These are phyloP conservation scores for Wickerhamiella shivajii DNA, from an alignment of 805 yeast species.

Conservation along the genomic window DNA sequence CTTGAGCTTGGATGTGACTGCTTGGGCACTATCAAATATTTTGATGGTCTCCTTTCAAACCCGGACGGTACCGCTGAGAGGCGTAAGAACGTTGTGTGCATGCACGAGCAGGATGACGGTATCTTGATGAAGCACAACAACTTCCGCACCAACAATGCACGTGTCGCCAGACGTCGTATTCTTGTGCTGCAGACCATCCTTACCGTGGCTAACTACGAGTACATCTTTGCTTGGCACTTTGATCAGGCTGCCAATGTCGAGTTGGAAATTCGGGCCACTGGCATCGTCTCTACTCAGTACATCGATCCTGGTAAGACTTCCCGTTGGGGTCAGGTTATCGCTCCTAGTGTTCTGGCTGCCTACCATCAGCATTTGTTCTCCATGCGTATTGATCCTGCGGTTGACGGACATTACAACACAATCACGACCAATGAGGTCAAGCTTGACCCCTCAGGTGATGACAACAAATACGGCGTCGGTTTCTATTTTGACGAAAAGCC, in stretches of 20 bases:
- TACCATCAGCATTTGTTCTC: slow-evolving; percentile 72
- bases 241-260: slow-evolving; percentile 68
- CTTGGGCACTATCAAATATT: slow-evolving; percentile 61
- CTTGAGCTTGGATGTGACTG: slow-evolving; percentile 69
- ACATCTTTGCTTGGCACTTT: slow-evolving; percentile 54
- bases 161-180: slow-evolving; percentile 63
- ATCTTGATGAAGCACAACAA: slow-evolving; percentile 63
- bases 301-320: slow-evolving; percentile 53
- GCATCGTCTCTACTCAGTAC: slow-evolving; percentile 75
- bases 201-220: slow-evolving; percentile 76
- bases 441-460: slow-evolving; percentile 39
- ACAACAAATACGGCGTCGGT: slow-evolving; percentile 59
- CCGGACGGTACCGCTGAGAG: slow-evolving; percentile 47
- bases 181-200: slow-evolving; percentile 69
- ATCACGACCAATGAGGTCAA: slow-evolving; percentile 58
- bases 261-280: slow-evolving; percentile 73
- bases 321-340: slow-evolving; percentile 61
- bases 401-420: slow-evolving; percentile 67
- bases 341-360: slow-evolving; percentile 70
- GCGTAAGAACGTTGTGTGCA: slow-evolving; percentile 58
- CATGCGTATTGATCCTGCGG: slow-evolving; percentile 67
- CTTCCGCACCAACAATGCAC: slow-evolving; percentile 61
- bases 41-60: slow-evolving; percentile 45
- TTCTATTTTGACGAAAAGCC: slow-evolving; percentile 45
- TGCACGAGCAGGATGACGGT: slow-evolving; percentile 80